Percentiles rank a stretch among this genome's conserved stretches.
These are phyloP conservation scores for Yarrowia phangngaensis DNA, from an alignment of 805 yeast species.

Conservation along the genomic window DNA sequence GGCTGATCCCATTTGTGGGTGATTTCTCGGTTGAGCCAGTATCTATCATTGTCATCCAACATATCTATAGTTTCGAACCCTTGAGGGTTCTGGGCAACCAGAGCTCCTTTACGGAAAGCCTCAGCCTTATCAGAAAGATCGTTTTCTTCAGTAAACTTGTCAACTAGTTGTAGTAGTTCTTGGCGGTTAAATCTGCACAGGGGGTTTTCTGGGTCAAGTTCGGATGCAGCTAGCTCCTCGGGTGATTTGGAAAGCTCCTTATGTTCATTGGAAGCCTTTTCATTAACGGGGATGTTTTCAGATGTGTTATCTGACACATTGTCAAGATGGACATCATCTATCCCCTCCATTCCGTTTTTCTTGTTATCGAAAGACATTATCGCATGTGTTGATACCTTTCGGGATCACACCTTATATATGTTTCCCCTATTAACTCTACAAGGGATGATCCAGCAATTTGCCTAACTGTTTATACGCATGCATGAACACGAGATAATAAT, in stretches of 20 bases:
- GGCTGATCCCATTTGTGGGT: slow-evolving; percentile 49
- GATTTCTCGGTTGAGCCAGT: slow-evolving; percentile 45
- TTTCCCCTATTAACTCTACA: no score
- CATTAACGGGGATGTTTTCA: not conserved
- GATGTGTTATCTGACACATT: slow-evolving; percentile 10
- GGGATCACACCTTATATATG: no score
- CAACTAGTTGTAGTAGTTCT: slow-evolving; percentile 15
- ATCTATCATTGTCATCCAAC: slow-evolving; percentile 39
- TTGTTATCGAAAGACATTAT: no score
- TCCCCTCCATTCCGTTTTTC: slow-evolving; percentile 4
- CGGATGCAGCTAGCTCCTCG: not conserved
- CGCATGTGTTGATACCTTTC: no score
- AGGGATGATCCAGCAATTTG: no score
- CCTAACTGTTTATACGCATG: no score
- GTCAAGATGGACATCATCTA: slow-evolving; percentile 4
- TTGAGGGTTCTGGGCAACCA: slow-evolving; percentile 48
- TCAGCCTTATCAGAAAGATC: slow-evolving; percentile 1
- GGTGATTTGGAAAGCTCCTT: not conserved
- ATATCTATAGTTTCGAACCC: slow-evolving; percentile 40
- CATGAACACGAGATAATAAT: no score
- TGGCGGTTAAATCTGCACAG: not conserved
- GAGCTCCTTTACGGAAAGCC: slow-evolving; percentile 47
- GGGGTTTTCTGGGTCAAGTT: slow-evolving; percentile 19
- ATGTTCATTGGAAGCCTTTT: slow-evolving; percentile 5
- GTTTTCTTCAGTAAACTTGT: not conserved